These are phyloP conservation scores for Ceratobasidium sp. DNA, from an alignment of 1,284 basidiomycete species.

Conservation along the genomic window DNA sequence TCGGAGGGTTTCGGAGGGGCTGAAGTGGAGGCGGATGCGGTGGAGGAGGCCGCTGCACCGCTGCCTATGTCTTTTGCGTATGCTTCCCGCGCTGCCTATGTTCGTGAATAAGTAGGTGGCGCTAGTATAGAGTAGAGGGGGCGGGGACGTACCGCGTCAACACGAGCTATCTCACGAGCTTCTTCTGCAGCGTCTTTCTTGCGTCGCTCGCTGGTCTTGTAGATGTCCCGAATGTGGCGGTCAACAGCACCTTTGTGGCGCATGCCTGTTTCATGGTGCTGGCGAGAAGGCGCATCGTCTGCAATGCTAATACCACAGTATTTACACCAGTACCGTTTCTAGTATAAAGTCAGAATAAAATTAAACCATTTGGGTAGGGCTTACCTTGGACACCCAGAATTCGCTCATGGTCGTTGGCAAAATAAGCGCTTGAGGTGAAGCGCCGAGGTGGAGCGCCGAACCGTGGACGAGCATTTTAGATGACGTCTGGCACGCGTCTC, in stretches of 20 bases:
- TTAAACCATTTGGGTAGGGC: conserved; percentile 49
- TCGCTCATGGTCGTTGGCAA: conserved; percentile 71
- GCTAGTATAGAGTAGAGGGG: conserved; percentile 3
- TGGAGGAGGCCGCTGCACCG: conserved; percentile 60
- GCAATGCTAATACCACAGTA: conserved; percentile 93
- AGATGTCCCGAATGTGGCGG: conserved; percentile 90
- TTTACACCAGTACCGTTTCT: conserved; percentile 75
- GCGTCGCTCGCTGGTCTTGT: conserved; percentile 91
- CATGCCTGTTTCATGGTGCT: conserved; percentile 93
- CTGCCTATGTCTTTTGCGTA: conserved; percentile 79
- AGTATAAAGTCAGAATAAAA: neutral
- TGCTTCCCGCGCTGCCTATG: conserved; percentile 78
- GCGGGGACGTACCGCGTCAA: conserved; percentile 77
- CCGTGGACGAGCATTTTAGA: neutral
- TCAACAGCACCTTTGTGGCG: conserved; percentile 96
- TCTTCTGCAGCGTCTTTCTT: conserved; percentile 90
- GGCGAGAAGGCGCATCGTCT: conserved; percentile 92
- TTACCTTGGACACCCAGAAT: conserved; percentile 88
- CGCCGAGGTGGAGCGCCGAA: conserved; percentile 13
- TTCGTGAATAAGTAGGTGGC: neutral
- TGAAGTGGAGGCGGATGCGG: conserved; percentile 53
- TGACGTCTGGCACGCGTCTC: conserved; percentile 25
- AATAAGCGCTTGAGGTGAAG: conserved; percentile 28
- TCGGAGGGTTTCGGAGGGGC: conserved; percentile 56
- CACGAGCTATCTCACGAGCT: conserved; percentile 84